A percentile compares a stretch with the other conserved stretches of the same genome.
Conservation (phyloP, 73 alveolate genomes). For the Paramecium biaurelia region DNA sequence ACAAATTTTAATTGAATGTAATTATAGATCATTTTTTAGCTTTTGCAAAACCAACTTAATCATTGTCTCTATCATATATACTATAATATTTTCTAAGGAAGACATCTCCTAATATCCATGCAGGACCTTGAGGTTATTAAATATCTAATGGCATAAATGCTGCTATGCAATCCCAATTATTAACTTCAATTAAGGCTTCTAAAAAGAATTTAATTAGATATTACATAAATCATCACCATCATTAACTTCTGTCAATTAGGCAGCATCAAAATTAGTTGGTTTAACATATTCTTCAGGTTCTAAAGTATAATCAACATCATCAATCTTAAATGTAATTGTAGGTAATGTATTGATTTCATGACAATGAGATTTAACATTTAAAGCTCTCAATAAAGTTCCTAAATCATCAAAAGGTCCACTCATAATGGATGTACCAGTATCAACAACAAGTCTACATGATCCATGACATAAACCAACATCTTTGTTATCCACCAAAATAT, state of each 20-base stretch:
- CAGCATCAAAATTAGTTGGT: slow-evolving; percentile 44
- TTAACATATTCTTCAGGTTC: slow-evolving; percentile 67
- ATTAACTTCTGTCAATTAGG: background rate
- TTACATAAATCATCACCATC: slow-evolving; percentile 52
- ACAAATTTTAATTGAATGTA: background rate
- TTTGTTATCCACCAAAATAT: slow-evolving; percentile 70
- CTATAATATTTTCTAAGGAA: slow-evolving; percentile 88
- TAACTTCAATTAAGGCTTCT: slow-evolving; percentile 49
- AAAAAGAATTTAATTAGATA: background rate
- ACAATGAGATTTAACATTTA: slow-evolving; percentile 53
- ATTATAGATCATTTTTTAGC: slow-evolving; percentile 66
- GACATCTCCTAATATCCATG: slow-evolving; percentile 86
- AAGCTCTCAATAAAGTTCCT: slow-evolving; percentile 49
- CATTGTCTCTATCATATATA: slow-evolving; percentile 84
- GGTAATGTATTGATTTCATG: slow-evolving; percentile 62
- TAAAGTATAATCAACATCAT: slow-evolving; percentile 64
- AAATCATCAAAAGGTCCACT: slow-evolving; percentile 78
- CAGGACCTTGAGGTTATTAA: slow-evolving; percentile 69
- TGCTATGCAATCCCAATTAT: slow-evolving; percentile 62
- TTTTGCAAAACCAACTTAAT: slow-evolving; percentile 89
- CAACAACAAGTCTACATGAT: slow-evolving; percentile 76
- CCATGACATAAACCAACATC: slow-evolving; percentile 65
- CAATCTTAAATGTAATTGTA: slow-evolving; percentile 62
- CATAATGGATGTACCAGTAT: slow-evolving; percentile 83
- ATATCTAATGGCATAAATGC: slow-evolving; percentile 69